Evolutionary conservation across 352 stramenopile genomes (phyloP).

Genomic region (Globisporangium spinosum): DNA sequence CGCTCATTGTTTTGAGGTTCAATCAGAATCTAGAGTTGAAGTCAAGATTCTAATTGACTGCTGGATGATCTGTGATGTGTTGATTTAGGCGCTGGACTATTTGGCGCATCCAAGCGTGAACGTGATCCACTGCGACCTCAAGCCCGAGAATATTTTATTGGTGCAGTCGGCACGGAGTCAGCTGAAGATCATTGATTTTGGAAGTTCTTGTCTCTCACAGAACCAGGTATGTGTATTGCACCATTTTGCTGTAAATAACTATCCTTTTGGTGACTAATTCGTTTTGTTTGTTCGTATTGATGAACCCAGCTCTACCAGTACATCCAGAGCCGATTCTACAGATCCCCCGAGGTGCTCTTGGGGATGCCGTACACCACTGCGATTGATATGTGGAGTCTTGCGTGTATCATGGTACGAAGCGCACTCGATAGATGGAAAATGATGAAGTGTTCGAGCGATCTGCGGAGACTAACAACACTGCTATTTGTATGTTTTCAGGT

Average conservation of each 20-base stretch:
- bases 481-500: slow-evolving; percentile 18
- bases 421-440: background rate
- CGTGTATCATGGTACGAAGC: slow-evolving; percentile 63
- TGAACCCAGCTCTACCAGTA: slow-evolving; percentile 92
- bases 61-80: background rate
- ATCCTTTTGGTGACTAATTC: background rate
- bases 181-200: slow-evolving; percentile 99
- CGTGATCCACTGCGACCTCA: slow-evolving; percentile 99
- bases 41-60: background rate
- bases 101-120: slow-evolving; percentile 90
- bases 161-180: slow-evolving; percentile 91
- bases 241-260: no score
- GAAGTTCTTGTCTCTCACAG: slow-evolving; percentile 93
- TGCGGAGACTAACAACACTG: background rate
- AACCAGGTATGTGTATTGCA: slow-evolving; percentile 56
- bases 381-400: slow-evolving; percentile 90
- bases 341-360: slow-evolving; percentile 85
- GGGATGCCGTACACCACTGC: slow-evolving; percentile 77
- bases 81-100: slow-evolving; percentile 68
- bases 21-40: slow-evolving; percentile 6
- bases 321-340: slow-evolving; percentile 98
- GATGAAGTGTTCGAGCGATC: background rate
- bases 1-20: background rate
- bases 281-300: slow-evolving; percentile 1
- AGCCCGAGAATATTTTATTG: slow-evolving; percentile 99